These are phyloP conservation scores for Flaveria linearis DNA, from an alignment of 129 eudicot species.

Conservation along the genomic window DNA sequence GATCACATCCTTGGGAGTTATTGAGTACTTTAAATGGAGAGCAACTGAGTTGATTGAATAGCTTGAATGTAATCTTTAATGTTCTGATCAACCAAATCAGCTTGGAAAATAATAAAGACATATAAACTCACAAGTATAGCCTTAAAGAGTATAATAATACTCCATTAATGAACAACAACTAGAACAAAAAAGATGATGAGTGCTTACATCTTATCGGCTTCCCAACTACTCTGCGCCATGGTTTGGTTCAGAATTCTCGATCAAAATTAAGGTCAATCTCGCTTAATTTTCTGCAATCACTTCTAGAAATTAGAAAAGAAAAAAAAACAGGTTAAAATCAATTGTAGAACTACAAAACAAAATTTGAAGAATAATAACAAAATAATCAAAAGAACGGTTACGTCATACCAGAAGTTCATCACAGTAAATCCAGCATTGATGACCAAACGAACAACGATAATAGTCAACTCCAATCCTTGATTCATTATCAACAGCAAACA, in stretches of 20 bases:
- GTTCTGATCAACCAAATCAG: constrained; percentile 25
- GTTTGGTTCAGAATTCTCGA: constrained; percentile 19
- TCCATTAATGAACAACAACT: neutral
- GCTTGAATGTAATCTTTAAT: constrained; percentile 9
- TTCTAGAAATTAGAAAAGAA: constrained; percentile 21
- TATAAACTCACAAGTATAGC: neutral
- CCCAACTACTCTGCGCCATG: constrained; percentile 98
- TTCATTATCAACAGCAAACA: constrained; percentile 10
- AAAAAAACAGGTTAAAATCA: constrained; percentile 3
- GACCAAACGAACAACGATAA: constrained; percentile 12
- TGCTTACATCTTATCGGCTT: constrained; percentile 95
- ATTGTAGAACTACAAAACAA: neutral
- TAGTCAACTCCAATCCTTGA: constrained; percentile 16
- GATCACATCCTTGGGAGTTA: constrained; percentile 16
- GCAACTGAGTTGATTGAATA: neutral
- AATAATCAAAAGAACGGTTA: constrained; percentile 2
- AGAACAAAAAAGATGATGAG: constrained; percentile 11
- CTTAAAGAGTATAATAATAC: neutral
- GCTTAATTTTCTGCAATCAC: constrained; percentile 24
- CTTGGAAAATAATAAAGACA: neutral
- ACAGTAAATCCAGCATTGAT: constrained; percentile 41
- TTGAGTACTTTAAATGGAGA: constrained; percentile 10
- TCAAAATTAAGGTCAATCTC: constrained; percentile 21
- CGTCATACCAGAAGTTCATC: constrained; percentile 29
- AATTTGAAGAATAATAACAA: neutral